Conservation (phyloP, 208 protist genomes). For the Acanthamoeba culbertsoni region DNA sequence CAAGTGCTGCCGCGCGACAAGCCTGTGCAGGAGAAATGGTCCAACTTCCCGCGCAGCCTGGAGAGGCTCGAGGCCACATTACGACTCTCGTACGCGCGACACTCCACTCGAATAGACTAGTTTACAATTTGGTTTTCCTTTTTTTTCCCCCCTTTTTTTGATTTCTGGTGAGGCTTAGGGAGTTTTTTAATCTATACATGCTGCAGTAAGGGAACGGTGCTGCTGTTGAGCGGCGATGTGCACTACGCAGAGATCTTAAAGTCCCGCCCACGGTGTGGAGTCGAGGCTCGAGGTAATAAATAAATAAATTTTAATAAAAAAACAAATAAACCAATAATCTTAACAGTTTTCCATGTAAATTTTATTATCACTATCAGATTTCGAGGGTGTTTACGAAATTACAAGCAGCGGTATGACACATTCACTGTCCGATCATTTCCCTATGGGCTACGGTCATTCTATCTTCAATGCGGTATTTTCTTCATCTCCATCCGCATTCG, state of each 20-base stretch:
- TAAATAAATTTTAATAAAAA: neutral
- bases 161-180: too few relatives aligned
- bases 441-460: neutral
- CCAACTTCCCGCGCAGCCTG: conserved; percentile 1
- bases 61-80: neutral
- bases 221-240: conserved; percentile 29
- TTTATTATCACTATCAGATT: too few relatives aligned
- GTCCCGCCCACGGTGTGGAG: neutral
- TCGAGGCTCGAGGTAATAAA: neutral
- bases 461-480: neutral
- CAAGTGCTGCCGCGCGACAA: conserved; percentile 27
- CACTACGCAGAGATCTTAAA: conserved; percentile 48
- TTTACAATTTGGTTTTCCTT: too few relatives aligned
- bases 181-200: neutral
- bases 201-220: neutral
- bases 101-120: neutral
- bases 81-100: neutral
- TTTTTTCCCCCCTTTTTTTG: neutral
- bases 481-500: neutral
- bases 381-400: neutral
- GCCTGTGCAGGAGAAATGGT: neutral
- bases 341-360: too few relatives aligned
- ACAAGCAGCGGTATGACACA: conserved; percentile 48
- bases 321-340: too few relatives aligned
- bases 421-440: neutral